Evolutionary conservation across 2,329 filamentous ascomycete species (phyloP).

Genomic region (Tolypocladium cylindrosporum): DNA sequence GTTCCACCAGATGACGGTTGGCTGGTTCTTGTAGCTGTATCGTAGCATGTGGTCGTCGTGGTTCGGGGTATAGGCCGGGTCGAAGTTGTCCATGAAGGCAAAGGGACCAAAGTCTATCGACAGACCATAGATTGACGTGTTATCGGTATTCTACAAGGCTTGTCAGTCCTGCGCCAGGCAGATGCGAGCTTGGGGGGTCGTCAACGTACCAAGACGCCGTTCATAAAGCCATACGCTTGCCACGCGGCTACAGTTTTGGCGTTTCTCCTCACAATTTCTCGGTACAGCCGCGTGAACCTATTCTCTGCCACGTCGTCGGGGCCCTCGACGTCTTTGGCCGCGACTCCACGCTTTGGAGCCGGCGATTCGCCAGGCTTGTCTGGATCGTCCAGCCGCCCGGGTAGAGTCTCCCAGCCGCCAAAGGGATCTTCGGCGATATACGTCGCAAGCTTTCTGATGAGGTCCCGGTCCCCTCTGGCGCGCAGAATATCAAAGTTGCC

Average conservation of each 20-base stretch:
- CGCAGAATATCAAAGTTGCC: constrained; percentile 95
- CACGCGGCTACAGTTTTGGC: constrained; percentile 82
- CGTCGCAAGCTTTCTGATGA: constrained; percentile 65
- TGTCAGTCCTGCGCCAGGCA: constrained; percentile 8
- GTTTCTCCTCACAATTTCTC: constrained; percentile 78
- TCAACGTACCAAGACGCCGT: constrained; percentile 61
- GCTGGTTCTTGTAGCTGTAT: constrained; percentile 90
- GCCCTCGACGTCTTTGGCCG: constrained; percentile 54
- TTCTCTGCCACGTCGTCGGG: constrained; percentile 64
- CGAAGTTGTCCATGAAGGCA: constrained; percentile 95
- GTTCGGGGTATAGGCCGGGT: constrained; percentile 89
- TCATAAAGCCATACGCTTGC: constrained; percentile 99
- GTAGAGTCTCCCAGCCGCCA: constrained; percentile 76
- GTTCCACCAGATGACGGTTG: constrained; percentile 98
- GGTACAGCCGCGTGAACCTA: constrained; percentile 75
- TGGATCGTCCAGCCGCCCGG: constrained; percentile 45
- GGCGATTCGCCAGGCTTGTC: constrained; percentile 33
- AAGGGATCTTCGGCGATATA: constrained; percentile 86
- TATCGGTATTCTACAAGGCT: constrained; percentile 67
- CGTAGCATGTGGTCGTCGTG: constrained; percentile 84
- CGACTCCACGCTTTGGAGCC: constrained; percentile 39
- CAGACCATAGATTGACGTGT: constrained; percentile 82
- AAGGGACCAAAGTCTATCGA: constrained; percentile 95
- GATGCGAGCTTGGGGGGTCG: not conserved
- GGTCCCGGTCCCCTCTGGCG: constrained; percentile 64